phyloP scores from a whole-genome alignment of 306 rosid genomes.

The Trifolium dubium region DNA sequence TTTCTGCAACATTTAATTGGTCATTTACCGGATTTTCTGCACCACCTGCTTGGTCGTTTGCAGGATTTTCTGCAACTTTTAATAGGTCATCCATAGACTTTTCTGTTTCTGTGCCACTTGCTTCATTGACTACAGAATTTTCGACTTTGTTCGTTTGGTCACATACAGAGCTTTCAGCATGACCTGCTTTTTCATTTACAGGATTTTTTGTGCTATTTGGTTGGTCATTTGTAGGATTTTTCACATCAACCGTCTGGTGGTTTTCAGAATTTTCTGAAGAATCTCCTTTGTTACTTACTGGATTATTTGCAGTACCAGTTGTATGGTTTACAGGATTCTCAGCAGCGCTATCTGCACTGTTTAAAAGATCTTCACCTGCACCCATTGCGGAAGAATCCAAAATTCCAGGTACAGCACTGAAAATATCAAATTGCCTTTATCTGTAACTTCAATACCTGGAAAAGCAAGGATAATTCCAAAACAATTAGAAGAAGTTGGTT shows the following conservation, averaged over 20 bases:
- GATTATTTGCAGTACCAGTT: slow-evolving; percentile 44
- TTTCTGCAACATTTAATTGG: slow-evolving; percentile 42
- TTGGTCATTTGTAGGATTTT: slow-evolving; percentile 23
- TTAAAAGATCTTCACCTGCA: slow-evolving; percentile 43
- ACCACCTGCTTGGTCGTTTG: slow-evolving; percentile 32
- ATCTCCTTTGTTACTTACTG: slow-evolving; percentile 40
- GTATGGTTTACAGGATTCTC: slow-evolving; percentile 35
- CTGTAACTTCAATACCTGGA: slow-evolving; percentile 36
- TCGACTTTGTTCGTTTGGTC: no score
- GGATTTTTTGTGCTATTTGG: slow-evolving; percentile 30
- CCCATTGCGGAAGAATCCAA: slow-evolving; percentile 50
- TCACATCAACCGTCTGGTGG: slow-evolving; percentile 18
- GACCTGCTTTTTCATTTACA: background rate
- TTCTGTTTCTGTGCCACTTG: no score
- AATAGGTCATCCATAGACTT: no score
- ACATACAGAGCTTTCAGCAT: no score
- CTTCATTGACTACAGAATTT: no score
- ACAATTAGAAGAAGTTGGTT: background rate
- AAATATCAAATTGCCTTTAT: slow-evolving; percentile 28
- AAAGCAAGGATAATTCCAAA: slow-evolving; percentile 28
- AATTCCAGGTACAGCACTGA: slow-evolving; percentile 13
- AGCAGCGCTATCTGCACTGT: slow-evolving; percentile 46
- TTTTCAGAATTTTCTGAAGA: slow-evolving; percentile 6
- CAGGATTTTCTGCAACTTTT: background rate
- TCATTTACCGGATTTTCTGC: background rate